Percentiles rank a stretch among this genome's conserved stretches.
Evolutionary conservation across 2,329 filamentous ascomycete genomes (phyloP).

Genomic region (Myriangium duriaei): DNA sequence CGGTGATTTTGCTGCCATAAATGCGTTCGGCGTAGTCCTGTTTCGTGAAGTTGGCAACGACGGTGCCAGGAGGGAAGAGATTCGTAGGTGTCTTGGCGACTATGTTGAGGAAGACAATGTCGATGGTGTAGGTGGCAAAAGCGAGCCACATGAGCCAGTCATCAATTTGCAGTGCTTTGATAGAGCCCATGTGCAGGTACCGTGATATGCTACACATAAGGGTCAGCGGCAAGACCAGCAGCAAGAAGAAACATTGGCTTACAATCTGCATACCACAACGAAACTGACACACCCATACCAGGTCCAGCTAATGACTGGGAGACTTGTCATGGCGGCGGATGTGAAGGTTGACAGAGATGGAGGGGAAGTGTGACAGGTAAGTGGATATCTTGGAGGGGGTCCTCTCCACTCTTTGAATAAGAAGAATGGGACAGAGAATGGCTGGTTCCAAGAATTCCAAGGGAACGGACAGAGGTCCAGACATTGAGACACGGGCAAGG

Average conservation of each 20-base stretch:
- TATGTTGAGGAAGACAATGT: conserved; percentile 37
- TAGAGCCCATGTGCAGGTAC: conserved; percentile 27
- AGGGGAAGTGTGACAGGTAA: too few species aligned
- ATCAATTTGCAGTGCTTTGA: conserved; percentile 39
- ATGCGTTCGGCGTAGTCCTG: conserved; percentile 16
- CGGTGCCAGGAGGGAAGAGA: conserved; percentile 30
- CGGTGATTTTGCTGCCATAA: conserved; percentile 27
- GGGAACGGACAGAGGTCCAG: neutral
- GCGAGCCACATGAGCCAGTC: conserved; percentile 46
- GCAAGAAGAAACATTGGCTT: conserved; percentile 15
- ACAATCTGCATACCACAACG: conserved; percentile 32
- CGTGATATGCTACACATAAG: conserved; percentile 4
- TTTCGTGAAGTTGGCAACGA: conserved; percentile 30
- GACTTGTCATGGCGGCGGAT: conserved; percentile 1
- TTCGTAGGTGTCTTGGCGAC: conserved; percentile 30
- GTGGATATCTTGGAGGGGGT: too few species aligned
- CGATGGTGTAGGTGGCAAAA: conserved; percentile 35
- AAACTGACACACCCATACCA: conserved; percentile 32
- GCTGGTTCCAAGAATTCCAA: neutral
- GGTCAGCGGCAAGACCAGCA: too few species aligned
- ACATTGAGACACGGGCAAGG: neutral
- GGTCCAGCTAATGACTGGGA: conserved; percentile 23
- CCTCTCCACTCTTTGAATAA: too few species aligned
- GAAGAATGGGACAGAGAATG: too few species aligned
- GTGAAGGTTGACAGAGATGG: neutral